A percentile compares a stretch with the other conserved stretches of the same genome.
These are phyloP conservation scores for Backusella tarrabulga DNA, from an alignment of 192 early-diverging fungal species.

Conservation along the genomic window DNA sequence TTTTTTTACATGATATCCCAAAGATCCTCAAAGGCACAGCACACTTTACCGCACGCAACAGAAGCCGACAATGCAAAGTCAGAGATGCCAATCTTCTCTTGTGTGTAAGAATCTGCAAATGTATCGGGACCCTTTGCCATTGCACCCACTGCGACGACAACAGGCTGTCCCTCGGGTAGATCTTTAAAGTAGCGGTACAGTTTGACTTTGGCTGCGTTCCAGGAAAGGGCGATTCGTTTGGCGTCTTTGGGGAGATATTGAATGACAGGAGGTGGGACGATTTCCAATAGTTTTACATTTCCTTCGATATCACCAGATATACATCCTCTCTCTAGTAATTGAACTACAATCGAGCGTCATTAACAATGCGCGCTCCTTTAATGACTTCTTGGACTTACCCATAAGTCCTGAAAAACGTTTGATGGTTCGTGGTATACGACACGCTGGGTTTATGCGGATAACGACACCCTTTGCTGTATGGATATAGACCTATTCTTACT, in stretches of 20 bases:
- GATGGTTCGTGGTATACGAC: conserved; percentile 97
- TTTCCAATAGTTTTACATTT: conserved; percentile 76
- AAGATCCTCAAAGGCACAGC: conserved; percentile 83
- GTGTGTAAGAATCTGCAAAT: conserved; percentile 91
- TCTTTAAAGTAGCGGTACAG: conserved; percentile 69
- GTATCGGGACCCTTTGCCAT: conserved; percentile 94
- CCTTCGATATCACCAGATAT: conserved; percentile 88
- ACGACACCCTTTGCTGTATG: conserved; percentile 91
- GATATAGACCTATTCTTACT: conserved; percentile 73
- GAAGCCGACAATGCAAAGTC: conserved; percentile 95
- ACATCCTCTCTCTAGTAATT: conserved; percentile 92
- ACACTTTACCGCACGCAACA: conserved; percentile 93
- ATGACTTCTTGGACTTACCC: conserved; percentile 50
- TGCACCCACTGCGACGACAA: conserved; percentile 93
- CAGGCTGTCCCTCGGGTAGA: conserved; percentile 69
- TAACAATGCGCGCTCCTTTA: too few species aligned
- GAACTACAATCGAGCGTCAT: conserved; percentile 52
- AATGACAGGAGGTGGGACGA: conserved; percentile 92
- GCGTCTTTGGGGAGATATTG: conserved; percentile 89
- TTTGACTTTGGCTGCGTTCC: conserved; percentile 80
- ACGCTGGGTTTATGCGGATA: conserved; percentile 94
- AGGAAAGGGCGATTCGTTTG: conserved; percentile 83
- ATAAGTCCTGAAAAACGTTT: conserved; percentile 98
- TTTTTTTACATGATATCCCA: conserved; percentile 74
- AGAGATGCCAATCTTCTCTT: conserved; percentile 93